phyloP scores from a whole-genome alignment of 352 stramenopile genomes.

The Globisporangium uncinulatum region DNA sequence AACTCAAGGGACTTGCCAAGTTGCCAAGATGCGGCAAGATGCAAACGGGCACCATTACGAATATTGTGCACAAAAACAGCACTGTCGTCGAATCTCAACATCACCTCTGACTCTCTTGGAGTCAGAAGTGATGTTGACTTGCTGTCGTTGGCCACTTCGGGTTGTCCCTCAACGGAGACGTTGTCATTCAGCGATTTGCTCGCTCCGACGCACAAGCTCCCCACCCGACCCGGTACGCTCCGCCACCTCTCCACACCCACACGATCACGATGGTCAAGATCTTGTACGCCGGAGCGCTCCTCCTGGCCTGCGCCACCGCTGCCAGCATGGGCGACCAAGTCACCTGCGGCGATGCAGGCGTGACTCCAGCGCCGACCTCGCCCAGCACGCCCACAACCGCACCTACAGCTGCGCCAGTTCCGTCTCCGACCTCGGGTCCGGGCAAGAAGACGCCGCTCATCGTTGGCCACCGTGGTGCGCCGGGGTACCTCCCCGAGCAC shows the following conservation, averaged over 20 bases:
- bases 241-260: neutral
- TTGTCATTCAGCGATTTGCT: constrained; percentile 4
- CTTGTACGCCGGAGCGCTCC: constrained; percentile 21
- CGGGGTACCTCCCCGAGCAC: constrained; percentile 89
- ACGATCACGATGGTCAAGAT: constrained; percentile 52
- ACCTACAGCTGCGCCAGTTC: neutral
- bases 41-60: no score
- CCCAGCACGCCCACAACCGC: neutral
- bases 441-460: constrained; percentile 17
- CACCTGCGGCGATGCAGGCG: constrained; percentile 23
- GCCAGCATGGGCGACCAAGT: constrained; percentile 18
- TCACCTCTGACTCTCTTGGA: no score
- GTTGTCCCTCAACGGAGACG: no score
- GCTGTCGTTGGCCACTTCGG: no score
- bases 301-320: constrained; percentile 21
- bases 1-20: no score
- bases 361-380: constrained; percentile 21
- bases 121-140: no score
- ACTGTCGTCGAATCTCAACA: no score
- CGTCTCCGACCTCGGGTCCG: neutral
- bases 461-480: constrained; percentile 81
- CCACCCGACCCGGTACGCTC: neutral
- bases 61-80: no score
- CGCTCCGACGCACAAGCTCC: constrained; percentile 2
- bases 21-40: no score